Base-by-base conservation (phyloP, 345 rosid genomes). In the Stellera chamaejasme region DNA sequence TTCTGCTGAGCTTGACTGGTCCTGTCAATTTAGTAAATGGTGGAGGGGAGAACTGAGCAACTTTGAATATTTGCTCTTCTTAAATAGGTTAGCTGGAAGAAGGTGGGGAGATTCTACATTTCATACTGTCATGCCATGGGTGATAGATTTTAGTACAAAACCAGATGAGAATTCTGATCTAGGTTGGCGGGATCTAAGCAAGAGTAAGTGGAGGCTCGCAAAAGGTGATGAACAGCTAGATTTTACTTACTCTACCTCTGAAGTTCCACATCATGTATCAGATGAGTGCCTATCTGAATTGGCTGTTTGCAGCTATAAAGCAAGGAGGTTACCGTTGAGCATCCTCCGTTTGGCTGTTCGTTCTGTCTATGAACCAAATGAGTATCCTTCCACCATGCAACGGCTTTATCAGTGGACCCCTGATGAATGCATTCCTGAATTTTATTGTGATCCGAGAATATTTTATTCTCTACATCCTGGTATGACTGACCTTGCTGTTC, bases 261-360 rank as follows among this genome's bases (percentile, higher is more conserved):
- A 91, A 75, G 72, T 83, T 45, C 91, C 96, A 44, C 98, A 87
- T 77, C 98, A 91, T 64, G 87, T 91, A 48, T 91, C 98, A 49
- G 98, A 91, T 79, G 98, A 91, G 75, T 91, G 98, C 70, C 88
- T 91, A 61, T 91, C 98, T 66, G 97, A 90, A 74, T 66, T 90
- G 67, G 97, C 97, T 68, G 97, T 90, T 67, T 90, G 97, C 82
- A 90, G 96, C 76, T 90, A 90, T 69, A 90, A 90, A 85, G 97
- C 97, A 12, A 80, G 97, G 74, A 81, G 97, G 76, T 75, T 90
- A 60, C 96, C 97, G 45, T 77, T 90, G 77, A 83, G 88, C 62
- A 70, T 90, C 71, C 79, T 90, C 54, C 87, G 97, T 10, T 70
- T 65, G 69, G 96, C 97, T 41, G 97, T 90, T 61, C 88, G 97